Base-by-base conservation (phyloP, 2,329 filamentous ascomycete genomes). In the Monosporascus sp. region DNA sequence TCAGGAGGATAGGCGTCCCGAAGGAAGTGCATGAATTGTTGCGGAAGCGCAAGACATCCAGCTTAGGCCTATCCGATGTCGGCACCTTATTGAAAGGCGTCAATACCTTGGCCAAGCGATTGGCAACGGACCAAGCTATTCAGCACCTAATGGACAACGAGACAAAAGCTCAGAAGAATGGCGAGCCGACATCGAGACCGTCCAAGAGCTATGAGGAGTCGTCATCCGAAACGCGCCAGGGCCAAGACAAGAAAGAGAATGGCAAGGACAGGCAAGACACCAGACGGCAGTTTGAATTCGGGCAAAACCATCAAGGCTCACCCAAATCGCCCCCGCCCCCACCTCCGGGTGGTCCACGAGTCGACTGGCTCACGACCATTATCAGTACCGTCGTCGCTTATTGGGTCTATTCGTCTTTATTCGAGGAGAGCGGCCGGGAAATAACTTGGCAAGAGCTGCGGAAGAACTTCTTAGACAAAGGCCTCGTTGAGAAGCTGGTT, bases 361-460 rank as follows among this genome's bases (percentile, higher is more conserved):
- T 60, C 45, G 67, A 68, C 53, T 68, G 74, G 61, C 60, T 74
- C 9, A 73, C 74, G 28, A 78, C 76, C 55, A 74, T 93, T 53
- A 79, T 90, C 26, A 65, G 65, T 26, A 73, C 72, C 52, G 63
- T 63, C 22, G 47, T 77, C 18, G 70, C 74, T 7, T 78, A 74
- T 59, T 74, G 74, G 44, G 63, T 80, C 7, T 74, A 76, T 53
- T 72, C 68, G 50, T 72, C 74, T 4, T 58, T 77, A 51, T 70
- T 74, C 49, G 68, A 69, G 50, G 74, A 78, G 58, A 72, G 73
- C 37, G 67, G 67, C 11, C 68, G 85, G 65, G 93, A 99, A 68
- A 97, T 99, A 55, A 97, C 94, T 52, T 99, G 91, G 90, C 92
- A 99, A 73, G 94, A 99, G 74, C 90, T 99, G 74, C 81, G 89